A percentile compares a stretch with the other conserved stretches of the same genome.
These are phyloP conservation scores for Choanephora cucurbitarum DNA, from an alignment of 371 early-diverging fungal genomes.

Conservation along the genomic window DNA sequence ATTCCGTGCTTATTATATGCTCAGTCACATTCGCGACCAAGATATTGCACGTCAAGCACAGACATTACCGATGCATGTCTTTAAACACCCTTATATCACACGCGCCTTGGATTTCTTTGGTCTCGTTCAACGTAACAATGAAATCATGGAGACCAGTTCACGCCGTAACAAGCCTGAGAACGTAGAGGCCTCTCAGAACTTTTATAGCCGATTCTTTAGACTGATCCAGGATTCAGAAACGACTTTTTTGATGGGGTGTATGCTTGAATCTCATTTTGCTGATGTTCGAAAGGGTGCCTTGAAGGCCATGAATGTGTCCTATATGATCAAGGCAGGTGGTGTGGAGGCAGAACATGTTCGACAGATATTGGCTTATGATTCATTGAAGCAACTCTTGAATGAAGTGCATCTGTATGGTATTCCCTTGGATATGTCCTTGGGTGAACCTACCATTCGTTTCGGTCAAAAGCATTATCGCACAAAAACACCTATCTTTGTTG, in stretches of 20 bases:
- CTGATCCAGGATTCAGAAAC: slow-evolving; percentile 55
- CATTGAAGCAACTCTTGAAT: slow-evolving; percentile 26
- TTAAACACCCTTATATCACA: slow-evolving; percentile 61
- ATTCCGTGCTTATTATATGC: slow-evolving; percentile 84
- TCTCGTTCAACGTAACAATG: slow-evolving; percentile 60
- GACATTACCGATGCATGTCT: slow-evolving; percentile 54
- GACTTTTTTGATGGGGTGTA: slow-evolving; percentile 75
- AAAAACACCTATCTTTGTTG: slow-evolving; percentile 30
- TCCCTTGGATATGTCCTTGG: slow-evolving; percentile 19
- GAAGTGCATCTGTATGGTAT: slow-evolving; percentile 42
- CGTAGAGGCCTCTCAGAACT: slow-evolving; percentile 63
- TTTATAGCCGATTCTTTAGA: slow-evolving; percentile 70
- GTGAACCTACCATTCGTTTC: slow-evolving; percentile 30
- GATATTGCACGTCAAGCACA: slow-evolving; percentile 69
- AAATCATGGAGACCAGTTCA: slow-evolving; percentile 44
- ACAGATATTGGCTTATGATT: slow-evolving; percentile 37
- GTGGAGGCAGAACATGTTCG: slow-evolving; percentile 31
- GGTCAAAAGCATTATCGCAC: slow-evolving; percentile 29
- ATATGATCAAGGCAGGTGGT: slow-evolving; percentile 53
- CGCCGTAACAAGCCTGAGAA: slow-evolving; percentile 50
- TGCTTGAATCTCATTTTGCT: slow-evolving; percentile 73
- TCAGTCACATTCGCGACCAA: slow-evolving; percentile 70
- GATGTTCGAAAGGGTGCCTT: slow-evolving; percentile 75
- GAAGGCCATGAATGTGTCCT: slow-evolving; percentile 70
- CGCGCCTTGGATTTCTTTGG: slow-evolving; percentile 70